phyloP scores from a whole-genome alignment of 805 yeast species.

The Metschnikowia lachancei region DNA sequence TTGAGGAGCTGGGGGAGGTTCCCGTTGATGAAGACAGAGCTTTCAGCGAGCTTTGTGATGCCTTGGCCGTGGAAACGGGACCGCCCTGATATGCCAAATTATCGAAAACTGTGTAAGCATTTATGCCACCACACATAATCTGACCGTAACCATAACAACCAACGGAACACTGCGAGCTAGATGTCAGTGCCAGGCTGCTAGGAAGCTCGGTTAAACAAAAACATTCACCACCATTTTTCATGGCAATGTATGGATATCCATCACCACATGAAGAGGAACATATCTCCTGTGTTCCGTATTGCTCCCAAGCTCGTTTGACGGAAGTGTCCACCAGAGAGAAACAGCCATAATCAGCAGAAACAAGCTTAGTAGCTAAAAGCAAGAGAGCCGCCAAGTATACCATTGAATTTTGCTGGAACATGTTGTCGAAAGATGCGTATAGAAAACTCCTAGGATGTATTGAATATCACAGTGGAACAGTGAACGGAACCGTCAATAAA shows the following conservation, averaged over 20 bases:
- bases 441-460: too few species aligned
- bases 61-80: conserved; percentile 6
- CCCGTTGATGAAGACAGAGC: conserved; percentile 10
- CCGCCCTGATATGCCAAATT: conserved; percentile 17
- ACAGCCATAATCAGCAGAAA: conserved; percentile 27
- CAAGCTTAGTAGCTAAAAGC: conserved; percentile 3
- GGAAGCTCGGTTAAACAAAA: conserved; percentile 38
- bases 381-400: neutral
- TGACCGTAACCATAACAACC: conserved; percentile 36
- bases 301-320: conserved; percentile 23
- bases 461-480: neutral
- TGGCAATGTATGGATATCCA: conserved; percentile 37
- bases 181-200: conserved; percentile 5
- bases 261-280: conserved; percentile 33
- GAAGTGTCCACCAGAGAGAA: conserved; percentile 28
- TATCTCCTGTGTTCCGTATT: conserved; percentile 28
- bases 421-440: too few species aligned
- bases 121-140: conserved; percentile 39
- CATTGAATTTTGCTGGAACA: neutral
- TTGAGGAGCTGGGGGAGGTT: conserved; percentile 10
- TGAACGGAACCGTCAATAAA: neutral
- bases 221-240: conserved; percentile 37
- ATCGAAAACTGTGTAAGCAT: conserved; percentile 30
- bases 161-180: conserved; percentile 27
- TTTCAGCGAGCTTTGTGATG: conserved; percentile 5